These are phyloP conservation scores for Penicillium argentinense DNA, from an alignment of 495 filamentous ascomycete genomes.

Conservation along the genomic window DNA sequence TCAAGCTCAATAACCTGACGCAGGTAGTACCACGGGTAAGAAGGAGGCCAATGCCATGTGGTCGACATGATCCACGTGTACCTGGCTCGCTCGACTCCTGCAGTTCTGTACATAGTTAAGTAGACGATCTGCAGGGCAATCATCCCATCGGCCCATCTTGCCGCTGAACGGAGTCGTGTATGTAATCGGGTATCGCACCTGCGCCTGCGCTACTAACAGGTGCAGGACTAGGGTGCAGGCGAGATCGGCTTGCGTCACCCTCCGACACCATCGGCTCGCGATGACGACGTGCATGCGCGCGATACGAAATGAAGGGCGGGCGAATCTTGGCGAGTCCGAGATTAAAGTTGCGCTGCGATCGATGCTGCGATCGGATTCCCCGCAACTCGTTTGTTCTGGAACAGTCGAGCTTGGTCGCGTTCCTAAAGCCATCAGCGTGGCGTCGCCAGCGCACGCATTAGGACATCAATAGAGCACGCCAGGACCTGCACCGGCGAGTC, in stretches of 20 bases:
- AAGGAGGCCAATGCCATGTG: too few species aligned
- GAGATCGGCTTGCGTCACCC: conserved; percentile 31
- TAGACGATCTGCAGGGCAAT: conserved; percentile 15
- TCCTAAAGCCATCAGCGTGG: too few species aligned
- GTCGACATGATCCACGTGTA: too few species aligned
- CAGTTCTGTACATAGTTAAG: too few species aligned
- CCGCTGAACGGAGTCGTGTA: neutral
- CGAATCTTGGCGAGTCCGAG: conserved; percentile 8
- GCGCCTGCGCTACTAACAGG: too few species aligned
- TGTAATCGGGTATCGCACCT: too few species aligned
- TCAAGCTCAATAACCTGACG: neutral
- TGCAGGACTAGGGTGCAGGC: too few species aligned
- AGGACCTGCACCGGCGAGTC: too few species aligned
- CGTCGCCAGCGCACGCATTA: too few species aligned
- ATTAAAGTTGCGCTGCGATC: conserved; percentile 25
- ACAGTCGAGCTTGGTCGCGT: neutral
- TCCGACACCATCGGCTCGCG: neutral
- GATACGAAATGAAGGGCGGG: conserved; percentile 13
- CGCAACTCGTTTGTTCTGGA: conserved; percentile 13
- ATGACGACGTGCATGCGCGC: conserved; percentile 19
- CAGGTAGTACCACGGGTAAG: neutral
- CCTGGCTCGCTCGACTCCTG: too few species aligned
- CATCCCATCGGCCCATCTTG: conserved; percentile 9
- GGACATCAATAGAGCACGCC: too few species aligned
- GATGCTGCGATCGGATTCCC: conserved; percentile 19